Conservation (phyloP, 805 yeast genomes). For the Lipomyces kockii region DNA sequence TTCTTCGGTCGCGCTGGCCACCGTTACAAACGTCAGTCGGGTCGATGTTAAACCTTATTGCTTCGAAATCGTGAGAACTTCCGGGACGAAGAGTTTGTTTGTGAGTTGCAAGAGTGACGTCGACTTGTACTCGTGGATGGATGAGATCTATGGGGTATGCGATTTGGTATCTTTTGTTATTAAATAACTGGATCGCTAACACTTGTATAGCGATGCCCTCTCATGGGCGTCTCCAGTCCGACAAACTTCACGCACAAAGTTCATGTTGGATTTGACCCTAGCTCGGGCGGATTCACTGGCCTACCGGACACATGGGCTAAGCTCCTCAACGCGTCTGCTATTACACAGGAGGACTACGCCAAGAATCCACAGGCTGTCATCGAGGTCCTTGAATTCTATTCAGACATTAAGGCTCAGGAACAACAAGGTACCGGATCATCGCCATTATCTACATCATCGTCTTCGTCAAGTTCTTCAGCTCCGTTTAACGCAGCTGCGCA, state of each 20-base stretch:
- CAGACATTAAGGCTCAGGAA: constrained; percentile 41
- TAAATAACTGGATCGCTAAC: not conserved
- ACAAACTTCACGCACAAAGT: constrained; percentile 94
- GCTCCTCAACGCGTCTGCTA: constrained; percentile 80
- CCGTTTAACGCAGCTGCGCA: constrained; percentile 43
- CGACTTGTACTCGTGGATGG: constrained; percentile 89
- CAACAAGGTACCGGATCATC: constrained; percentile 34
- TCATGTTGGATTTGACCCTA: constrained; percentile 88
- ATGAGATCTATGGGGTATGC: constrained; percentile 61
- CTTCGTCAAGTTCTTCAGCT: constrained; percentile 15
- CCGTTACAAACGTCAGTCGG: constrained; percentile 66
- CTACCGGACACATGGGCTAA: constrained; percentile 92
- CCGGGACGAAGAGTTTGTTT: constrained; percentile 58
- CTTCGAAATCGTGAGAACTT: constrained; percentile 65
- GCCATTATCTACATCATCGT: constrained; percentile 23
- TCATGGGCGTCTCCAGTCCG: constrained; percentile 77
- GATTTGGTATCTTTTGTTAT: not conserved
- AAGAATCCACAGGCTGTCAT: constrained; percentile 93
- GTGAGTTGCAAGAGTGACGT: constrained; percentile 77
- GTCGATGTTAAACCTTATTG: constrained; percentile 76
- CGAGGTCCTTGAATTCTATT: constrained; percentile 84
- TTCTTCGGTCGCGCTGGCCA: constrained; percentile 51
- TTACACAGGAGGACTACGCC: constrained; percentile 83
- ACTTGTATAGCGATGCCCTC: constrained; percentile 44
- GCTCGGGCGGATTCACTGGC: constrained; percentile 86